These are phyloP conservation scores for Xylogone sp. DNA, from an alignment of 2,329 filamentous ascomycete species.

Conservation along the genomic window DNA sequence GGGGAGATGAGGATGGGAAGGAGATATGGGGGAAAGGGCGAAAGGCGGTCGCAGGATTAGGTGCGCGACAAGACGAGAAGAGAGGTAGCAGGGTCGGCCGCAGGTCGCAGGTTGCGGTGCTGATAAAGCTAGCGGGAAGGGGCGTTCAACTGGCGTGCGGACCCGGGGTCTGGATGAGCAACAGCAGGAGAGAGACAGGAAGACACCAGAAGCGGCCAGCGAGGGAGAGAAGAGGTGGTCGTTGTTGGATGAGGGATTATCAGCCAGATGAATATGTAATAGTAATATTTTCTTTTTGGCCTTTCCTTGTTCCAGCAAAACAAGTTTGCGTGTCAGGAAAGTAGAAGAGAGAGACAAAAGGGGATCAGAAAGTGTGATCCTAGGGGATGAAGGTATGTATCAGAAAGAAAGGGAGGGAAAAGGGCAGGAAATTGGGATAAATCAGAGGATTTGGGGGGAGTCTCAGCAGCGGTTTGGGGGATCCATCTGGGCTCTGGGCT, in stretches of 20 bases:
- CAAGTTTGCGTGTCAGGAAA: no score
- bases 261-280: no score
- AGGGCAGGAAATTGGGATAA: slow-evolving; percentile 4
- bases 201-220: slow-evolving; percentile 4
- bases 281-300: no score
- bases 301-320: no score
- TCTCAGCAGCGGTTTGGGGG: not conserved
- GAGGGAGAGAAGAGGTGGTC: not conserved
- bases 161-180: slow-evolving; percentile 3
- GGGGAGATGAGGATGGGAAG: slow-evolving; percentile 4
- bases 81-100: slow-evolving; percentile 18
- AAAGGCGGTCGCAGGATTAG: slow-evolving; percentile 13
- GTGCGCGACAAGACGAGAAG: no score
- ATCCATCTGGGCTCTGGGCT: not conserved
- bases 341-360: no score
- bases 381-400: no score
- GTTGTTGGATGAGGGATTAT: no score
- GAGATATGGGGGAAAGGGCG: slow-evolving; percentile 11
- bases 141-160: slow-evolving; percentile 15
- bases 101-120: slow-evolving; percentile 13
- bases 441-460: not conserved
- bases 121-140: slow-evolving; percentile 21
- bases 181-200: slow-evolving; percentile 7
- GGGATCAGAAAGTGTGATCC: no score
- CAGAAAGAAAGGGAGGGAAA: slow-evolving; percentile 1